phyloP scores from a whole-genome alignment of 176 grass and related monocot genomes.

The Aegilops speltoides region DNA sequence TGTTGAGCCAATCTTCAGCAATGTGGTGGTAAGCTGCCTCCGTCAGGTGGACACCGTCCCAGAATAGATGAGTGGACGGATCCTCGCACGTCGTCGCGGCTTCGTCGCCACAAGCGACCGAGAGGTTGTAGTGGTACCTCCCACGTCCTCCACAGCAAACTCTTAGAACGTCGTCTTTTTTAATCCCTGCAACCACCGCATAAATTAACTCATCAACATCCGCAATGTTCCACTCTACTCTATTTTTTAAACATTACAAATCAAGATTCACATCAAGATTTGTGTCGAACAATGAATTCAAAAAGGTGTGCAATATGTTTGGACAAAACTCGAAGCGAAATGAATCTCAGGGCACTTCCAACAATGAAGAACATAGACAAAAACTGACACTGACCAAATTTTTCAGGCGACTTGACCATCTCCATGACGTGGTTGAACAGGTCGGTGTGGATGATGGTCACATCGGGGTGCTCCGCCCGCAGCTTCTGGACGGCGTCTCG shows the following conservation, averaged over 20 bases:
- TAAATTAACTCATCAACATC: not conserved
- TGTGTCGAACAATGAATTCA: not conserved
- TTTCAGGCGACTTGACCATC: constrained; percentile 22
- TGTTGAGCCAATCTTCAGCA: not conserved
- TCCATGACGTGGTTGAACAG: constrained; percentile 34
- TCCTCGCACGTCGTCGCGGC: not conserved
- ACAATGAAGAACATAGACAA: not conserved
- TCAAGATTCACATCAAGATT: not conserved
- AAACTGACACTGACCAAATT: constrained; percentile 11
- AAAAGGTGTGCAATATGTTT: not conserved
- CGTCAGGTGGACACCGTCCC: not conserved
- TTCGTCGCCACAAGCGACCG: not conserved
- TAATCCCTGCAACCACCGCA: constrained; percentile 7
- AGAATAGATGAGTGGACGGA: not conserved
- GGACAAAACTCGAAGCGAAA: too few relatives aligned
- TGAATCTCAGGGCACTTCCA: too few relatives aligned
- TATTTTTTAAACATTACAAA: not conserved
- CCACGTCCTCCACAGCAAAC: not conserved
- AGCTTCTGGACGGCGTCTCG: constrained; percentile 12
- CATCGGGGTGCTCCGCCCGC: constrained; percentile 30
- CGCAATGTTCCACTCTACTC: not conserved
- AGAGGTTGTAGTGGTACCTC: not conserved
- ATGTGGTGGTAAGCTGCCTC: constrained; percentile 9
- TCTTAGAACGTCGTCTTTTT: not conserved
- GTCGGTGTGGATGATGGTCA: constrained; percentile 35